Evolutionary conservation across 2,329 filamentous ascomycete genomes (phyloP), one percentile per base, ranked within the genome.

Genomic region (Neoscytalidium dimidiatum): DNA sequence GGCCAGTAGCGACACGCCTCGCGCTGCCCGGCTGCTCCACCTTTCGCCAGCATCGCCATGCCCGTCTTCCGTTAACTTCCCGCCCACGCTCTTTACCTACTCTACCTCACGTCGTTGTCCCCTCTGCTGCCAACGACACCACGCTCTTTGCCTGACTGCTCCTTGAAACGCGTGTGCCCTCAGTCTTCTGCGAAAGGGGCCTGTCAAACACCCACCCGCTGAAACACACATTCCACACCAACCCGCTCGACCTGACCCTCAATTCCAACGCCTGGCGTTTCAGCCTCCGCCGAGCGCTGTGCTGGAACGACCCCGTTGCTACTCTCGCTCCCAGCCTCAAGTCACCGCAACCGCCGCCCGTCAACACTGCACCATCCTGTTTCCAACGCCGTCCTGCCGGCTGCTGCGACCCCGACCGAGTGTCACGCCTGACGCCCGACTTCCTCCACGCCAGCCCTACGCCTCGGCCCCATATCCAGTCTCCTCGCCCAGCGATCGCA

Each of bases 201-300:
- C 69, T 28, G 17, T 69, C 69, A 68, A 72, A 71, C 64, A 69
- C 29, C 41, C 44, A n/a, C 43, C 46, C 63, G 63, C 63, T 64
- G 69, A 72, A 72, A 73, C 72, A 69, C 68, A 66, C 74, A 76
- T 76, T 76, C 74, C 73, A 72, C 71, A 69, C 69, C 70, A 67
- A 64, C 52, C 57, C 69, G 65, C 66, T 65, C 70, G 48, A 41
- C 61, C 43, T 58, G 57, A 60, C 66, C 66, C 58, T 64, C 69
- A 66, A 69, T 69, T 73, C 74, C 73, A 72, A 75, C 75, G 68
- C 74, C 68, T 70, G 69, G 73, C 69, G 75, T 78, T 78, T 77
- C 75, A 72, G 71, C 62, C 62, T 57, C 49, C 61, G 49, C 61
- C 62, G 49, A 53, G 61, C 61, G 56, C 41, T n/a, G 56, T 33